Evolutionary conservation across 768 basidiomycete species (phyloP).

Genomic region (Serendipita vermifera): DNA sequence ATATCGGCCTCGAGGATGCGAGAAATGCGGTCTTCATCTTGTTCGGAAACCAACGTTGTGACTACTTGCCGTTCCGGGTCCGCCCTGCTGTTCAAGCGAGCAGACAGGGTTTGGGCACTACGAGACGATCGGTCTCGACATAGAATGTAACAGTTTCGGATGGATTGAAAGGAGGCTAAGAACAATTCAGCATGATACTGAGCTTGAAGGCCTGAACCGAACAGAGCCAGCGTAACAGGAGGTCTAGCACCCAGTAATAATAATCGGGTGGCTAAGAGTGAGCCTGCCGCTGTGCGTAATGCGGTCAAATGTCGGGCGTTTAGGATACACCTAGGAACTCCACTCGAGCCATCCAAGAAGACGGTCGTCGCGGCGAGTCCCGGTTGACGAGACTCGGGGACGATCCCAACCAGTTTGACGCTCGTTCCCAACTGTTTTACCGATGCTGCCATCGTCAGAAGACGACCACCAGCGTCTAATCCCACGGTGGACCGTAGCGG

Average conservation of each 20-base stretch:
- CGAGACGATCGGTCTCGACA: background rate
- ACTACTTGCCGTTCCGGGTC: conserved; percentile 10
- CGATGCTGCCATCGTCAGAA: no score
- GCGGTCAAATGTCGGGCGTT: conserved; percentile 72
- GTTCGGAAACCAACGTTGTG: conserved; percentile 56
- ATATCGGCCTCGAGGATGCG: conserved; percentile 36
- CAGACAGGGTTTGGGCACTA: background rate
- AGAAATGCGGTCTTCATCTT: conserved; percentile 25
- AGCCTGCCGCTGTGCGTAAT: conserved; percentile 70
- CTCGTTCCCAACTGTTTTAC: no score
- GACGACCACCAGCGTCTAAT: no score
- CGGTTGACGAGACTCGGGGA: no score
- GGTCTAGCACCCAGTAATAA: background rate
- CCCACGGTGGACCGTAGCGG: no score
- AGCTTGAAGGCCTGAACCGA: conserved; percentile 54
- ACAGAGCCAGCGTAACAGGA: conserved; percentile 28
- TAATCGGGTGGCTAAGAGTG: conserved; percentile 13
- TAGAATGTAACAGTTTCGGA: background rate
- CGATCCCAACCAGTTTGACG: no score
- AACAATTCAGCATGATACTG: conserved; percentile 26
- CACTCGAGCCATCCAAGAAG: conserved; percentile 57
- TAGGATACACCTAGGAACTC: conserved; percentile 57
- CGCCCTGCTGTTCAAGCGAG: background rate
- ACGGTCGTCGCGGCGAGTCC: conserved; percentile 71
- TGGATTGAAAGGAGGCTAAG: conserved; percentile 21